Base-by-base conservation (phyloP, 352 stramenopile genomes). In the Globisporangium cystogenes region DNA sequence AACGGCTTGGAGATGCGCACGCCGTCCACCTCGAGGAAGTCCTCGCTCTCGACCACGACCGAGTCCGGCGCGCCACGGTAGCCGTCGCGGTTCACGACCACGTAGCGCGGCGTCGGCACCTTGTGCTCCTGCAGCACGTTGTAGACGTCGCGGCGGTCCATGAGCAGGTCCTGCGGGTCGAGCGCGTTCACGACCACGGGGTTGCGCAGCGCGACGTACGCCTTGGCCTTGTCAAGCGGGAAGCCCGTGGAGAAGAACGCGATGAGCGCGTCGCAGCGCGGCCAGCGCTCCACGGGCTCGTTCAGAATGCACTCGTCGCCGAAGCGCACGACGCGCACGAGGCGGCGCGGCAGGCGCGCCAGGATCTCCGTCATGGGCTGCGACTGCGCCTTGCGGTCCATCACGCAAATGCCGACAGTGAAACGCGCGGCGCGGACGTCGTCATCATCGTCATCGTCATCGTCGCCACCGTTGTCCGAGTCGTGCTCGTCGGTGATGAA, bases 171-270 rank as follows among this genome's bases (percentile, higher is more conserved):
- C 70, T 99, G 95, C 68, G 95, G 97, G 53, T 76, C 74, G 26
- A 99, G 74, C 59, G 99, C 97, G 65, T 99, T 99, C 20, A 99
- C 69, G 16, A 98, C 81, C 52, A 99, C 97, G 0, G 97, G 97
- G 29, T 86, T 77, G 18, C 93, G 80, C 29, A 99, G 72, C 36
- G 85, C 69, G 7, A 99, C 96, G 74, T 99, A 99, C 47, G 86
- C 82, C 57, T 98, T 87, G 0, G 94, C 97, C 71, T 99, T 99
- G 8, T 96, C 75, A 27, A 99, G 79, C 15, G 98, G 98, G 71
- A 99, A 99, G 1, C 96, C 96, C 29, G 91, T 84, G 1, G 91
- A 99, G 75, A 98, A 99, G 68, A 99, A 99, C 37, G 96, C 86
- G 64, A 99, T 98, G 24, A 99, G 77, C 23, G 96, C 96, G 66